Conservation (phyloP, 2,329 filamentous ascomycete genomes). For the Knoxdaviesia capensis region DNA sequence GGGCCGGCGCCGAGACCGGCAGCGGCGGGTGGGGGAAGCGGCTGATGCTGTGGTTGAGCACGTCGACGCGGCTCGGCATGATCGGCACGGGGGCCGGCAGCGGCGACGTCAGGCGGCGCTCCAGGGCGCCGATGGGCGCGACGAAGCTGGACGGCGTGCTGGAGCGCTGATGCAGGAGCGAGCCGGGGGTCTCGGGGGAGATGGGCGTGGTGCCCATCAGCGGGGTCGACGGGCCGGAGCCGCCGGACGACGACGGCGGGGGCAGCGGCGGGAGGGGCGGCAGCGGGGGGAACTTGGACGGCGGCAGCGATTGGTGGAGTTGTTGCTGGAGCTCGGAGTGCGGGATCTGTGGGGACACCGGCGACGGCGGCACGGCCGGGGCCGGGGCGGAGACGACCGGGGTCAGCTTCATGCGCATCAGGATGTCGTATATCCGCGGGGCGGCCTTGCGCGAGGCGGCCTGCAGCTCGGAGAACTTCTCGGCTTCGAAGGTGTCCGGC, state of each 20-base stretch:
- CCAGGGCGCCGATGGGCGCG: too few species aligned
- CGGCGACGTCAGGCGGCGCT: too few species aligned
- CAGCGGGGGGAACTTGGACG: background rate
- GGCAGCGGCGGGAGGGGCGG: background rate
- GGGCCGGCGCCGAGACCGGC: background rate
- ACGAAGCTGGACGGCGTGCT: too few species aligned
- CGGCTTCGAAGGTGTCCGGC: slow-evolving; percentile 26
- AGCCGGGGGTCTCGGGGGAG: too few species aligned
- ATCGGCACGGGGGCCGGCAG: too few species aligned
- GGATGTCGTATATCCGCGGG: slow-evolving; percentile 25
- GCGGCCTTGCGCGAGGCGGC: slow-evolving; percentile 25
- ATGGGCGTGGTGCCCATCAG: background rate
- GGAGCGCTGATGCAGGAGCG: too few species aligned
- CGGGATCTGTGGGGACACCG: background rate
- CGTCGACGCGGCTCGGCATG: too few species aligned
- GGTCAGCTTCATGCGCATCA: slow-evolving; percentile 30
- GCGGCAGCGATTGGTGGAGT: slow-evolving; percentile 1
- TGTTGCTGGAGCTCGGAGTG: slow-evolving; percentile 2
- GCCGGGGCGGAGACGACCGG: too few species aligned
- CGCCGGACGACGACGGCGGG: background rate
- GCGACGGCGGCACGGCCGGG: too few species aligned
- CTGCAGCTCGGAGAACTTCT: slow-evolving; percentile 27
- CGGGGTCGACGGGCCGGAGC: background rate
- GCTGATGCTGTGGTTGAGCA: too few species aligned
- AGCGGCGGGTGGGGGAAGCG: background rate